Conservation (phyloP, 2,329 filamentous ascomycete genomes). For the Pseudogymnoascus sp. region DNA sequence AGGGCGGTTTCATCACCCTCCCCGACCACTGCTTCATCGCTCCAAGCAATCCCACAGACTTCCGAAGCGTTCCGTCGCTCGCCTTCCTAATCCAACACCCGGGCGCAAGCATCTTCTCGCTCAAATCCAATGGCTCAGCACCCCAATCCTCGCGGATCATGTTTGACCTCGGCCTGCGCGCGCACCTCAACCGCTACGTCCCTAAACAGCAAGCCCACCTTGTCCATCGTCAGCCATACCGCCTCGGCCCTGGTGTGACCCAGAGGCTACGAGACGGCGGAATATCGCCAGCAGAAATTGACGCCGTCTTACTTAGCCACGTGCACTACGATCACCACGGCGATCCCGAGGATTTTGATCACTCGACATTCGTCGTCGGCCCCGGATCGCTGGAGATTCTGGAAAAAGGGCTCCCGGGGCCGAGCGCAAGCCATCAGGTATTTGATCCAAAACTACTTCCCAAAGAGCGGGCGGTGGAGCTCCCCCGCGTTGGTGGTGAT, state of each 20-base stretch:
- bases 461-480: conserved; percentile 33
- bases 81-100: too few relatives aligned
- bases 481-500: conserved; percentile 23
- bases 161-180: conserved; percentile 46
- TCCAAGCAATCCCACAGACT: conserved; percentile 33
- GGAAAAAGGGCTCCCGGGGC: conserved; percentile 14
- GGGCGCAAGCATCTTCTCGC: too few relatives aligned
- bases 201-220: conserved; percentile 37
- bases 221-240: conserved; percentile 36
- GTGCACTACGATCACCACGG: conserved; percentile 52
- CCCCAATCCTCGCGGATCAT: conserved; percentile 34
- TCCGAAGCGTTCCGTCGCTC: conserved; percentile 16
- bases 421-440: conserved; percentile 29
- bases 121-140: too few relatives aligned
- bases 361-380: conserved; percentile 43
- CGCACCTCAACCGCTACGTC: conserved; percentile 36
- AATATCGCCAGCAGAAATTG: conserved; percentile 19
- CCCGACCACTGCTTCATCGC: conserved; percentile 39
- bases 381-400: conserved; percentile 37
- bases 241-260: conserved; percentile 29
- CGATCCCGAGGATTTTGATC: conserved; percentile 43
- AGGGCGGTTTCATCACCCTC: conserved; percentile 36
- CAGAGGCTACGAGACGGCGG: conserved; percentile 29
- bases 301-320: conserved; percentile 37
- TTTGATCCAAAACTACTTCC: conserved; percentile 38